These are phyloP conservation scores for Podila horticola DNA, from an alignment of 192 early-diverging fungal genomes.

Conservation along the genomic window DNA sequence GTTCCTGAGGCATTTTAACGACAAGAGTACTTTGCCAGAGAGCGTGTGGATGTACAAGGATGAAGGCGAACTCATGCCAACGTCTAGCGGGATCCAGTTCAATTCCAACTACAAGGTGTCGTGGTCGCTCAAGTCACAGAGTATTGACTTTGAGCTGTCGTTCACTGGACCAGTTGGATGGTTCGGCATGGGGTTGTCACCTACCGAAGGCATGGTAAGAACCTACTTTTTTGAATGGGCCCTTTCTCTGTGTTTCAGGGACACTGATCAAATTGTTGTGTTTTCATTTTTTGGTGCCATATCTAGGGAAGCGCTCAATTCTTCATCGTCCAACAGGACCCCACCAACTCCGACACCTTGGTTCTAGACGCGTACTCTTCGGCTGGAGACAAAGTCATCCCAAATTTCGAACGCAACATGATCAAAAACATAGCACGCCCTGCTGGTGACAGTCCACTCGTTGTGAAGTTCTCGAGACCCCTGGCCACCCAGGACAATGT, in stretches of 20 bases:
- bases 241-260: background rate
- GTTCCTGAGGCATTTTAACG: constrained; percentile 10
- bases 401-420: background rate
- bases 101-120: background rate
- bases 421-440: background rate
- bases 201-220: background rate
- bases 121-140: background rate
- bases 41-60: background rate
- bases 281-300: too few relatives aligned
- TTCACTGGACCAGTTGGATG: background rate
- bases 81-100: background rate
- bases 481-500: background rate
- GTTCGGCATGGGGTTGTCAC: background rate
- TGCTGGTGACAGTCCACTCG: background rate
- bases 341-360: background rate
- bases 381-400: background rate
- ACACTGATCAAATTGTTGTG: too few relatives aligned
- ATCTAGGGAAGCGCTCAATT: background rate
- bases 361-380: background rate
- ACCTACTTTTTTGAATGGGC: background rate
- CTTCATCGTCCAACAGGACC: background rate
- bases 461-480: background rate
- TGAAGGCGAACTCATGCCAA: background rate
- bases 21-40: background rate
- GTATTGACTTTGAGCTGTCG: background rate